Evolutionary conservation across 176 grass and related monocot species (phyloP).

Genomic region (Metroxylon sagu): DNA sequence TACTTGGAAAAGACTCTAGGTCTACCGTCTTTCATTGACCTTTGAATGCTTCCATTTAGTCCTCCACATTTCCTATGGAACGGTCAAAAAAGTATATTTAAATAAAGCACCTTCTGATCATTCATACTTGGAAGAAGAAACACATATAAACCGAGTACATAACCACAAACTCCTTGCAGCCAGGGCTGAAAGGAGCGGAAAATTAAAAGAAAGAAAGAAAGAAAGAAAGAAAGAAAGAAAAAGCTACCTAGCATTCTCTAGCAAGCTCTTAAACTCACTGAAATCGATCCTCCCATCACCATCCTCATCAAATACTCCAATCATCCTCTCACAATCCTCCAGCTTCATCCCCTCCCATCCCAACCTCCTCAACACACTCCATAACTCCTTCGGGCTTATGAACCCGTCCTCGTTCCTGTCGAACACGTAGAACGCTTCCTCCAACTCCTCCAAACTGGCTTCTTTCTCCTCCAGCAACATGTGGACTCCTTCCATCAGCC

Average conservation of each 20-base stretch:
- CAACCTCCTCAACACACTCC: conserved; percentile 31
- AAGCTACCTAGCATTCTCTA: conserved; percentile 15
- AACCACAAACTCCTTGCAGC: no score
- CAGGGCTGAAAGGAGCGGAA: no score
- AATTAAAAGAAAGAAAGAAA: no score
- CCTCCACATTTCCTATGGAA: no score
- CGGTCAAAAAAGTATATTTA: no score
- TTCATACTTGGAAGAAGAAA: no score
- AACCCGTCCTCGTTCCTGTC: conserved; percentile 36
- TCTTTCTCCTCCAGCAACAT: conserved; percentile 4
- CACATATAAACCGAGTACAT: no score
- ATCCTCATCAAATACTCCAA: conserved; percentile 10
- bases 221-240: background rate
- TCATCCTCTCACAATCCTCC: conserved; percentile 34
- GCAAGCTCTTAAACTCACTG: conserved; percentile 32
- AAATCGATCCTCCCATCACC: conserved; percentile 30
- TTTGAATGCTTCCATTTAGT: no score
- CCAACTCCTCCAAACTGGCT: conserved; percentile 16
- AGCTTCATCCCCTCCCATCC: conserved; percentile 18
- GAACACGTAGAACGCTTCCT: conserved; percentile 33
- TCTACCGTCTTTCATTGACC: no score
- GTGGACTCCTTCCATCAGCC: background rate
- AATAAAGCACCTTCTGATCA: no score
- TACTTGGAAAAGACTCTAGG: no score
- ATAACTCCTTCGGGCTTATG: conserved; percentile 25